Conservation (phyloP, 768 basidiomycete genomes). For the Ramaria sp. region DNA sequence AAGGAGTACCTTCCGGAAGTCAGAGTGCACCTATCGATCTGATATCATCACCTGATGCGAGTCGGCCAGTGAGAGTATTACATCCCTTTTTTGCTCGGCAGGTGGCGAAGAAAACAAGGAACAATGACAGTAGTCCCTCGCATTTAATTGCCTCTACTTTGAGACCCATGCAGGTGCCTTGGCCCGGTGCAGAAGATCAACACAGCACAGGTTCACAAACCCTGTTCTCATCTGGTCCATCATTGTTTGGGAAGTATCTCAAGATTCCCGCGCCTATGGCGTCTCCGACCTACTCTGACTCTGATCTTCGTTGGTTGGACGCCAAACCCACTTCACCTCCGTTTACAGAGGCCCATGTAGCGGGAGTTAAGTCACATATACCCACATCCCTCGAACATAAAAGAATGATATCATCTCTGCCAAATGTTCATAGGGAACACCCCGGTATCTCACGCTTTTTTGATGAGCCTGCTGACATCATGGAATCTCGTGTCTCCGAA, state of each 20-base stretch:
- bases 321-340: not conserved
- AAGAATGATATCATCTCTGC: constrained; percentile 9
- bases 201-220: constrained; percentile 54
- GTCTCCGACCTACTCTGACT: not conserved
- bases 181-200: constrained; percentile 40
- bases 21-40: not conserved
- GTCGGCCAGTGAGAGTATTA: not conserved
- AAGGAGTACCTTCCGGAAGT: not conserved
- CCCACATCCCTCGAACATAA: constrained; percentile 13
- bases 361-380: not conserved
- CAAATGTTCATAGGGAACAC: constrained; percentile 21
- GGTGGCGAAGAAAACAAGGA: not conserved
- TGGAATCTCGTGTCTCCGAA: constrained; percentile 18
- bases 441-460: constrained; percentile 39
- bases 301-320: not conserved
- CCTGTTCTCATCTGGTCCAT: constrained; percentile 16
- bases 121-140: not conserved
- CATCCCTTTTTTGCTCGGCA: constrained; percentile 3
- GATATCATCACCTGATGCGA: not conserved
- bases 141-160: not conserved
- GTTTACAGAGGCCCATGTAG: not conserved
- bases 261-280: not conserved
- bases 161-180: constrained; percentile 23
- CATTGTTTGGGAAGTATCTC: not conserved
- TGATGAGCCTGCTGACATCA: constrained; percentile 9